phyloP scores from a whole-genome alignment of 2,329 filamentous ascomycete species.

The Xylaria sp. region DNA sequence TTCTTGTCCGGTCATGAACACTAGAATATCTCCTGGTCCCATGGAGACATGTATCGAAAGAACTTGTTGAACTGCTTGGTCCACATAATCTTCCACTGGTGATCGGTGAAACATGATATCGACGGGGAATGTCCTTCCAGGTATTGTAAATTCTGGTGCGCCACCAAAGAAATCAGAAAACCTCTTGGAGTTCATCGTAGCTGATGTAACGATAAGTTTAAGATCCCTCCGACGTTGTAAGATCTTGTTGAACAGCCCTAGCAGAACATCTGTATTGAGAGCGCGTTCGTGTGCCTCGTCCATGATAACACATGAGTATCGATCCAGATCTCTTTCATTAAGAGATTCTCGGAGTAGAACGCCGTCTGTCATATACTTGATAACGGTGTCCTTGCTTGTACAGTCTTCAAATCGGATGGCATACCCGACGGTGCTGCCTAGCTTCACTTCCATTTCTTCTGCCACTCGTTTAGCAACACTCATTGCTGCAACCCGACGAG shows the following conservation, averaged over 20 bases:
- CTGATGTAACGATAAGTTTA: constrained; percentile 96
- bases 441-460: constrained; percentile 95
- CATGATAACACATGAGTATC: constrained; percentile 99
- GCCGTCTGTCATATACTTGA: constrained; percentile 99
- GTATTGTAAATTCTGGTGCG: constrained; percentile 95
- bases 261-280: constrained; percentile 94
- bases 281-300: constrained; percentile 98
- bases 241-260: constrained; percentile 98
- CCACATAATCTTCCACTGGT: constrained; percentile 97
- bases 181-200: constrained; percentile 97
- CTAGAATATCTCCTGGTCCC: constrained; percentile 89
- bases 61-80: constrained; percentile 95
- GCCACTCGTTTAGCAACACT: constrained; percentile 98
- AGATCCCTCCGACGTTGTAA: constrained; percentile 87
- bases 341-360: constrained; percentile 92
- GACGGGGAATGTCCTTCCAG: constrained; percentile 94
- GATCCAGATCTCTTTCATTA: constrained; percentile 90
- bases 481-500: constrained; percentile 96
- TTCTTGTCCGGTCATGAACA: constrained; percentile 99
- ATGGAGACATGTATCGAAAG: constrained; percentile 96
- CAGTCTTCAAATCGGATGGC: constrained; percentile 99
- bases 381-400: constrained; percentile 92
- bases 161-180: constrained; percentile 97
- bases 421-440: constrained; percentile 91
- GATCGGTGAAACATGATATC: constrained; percentile 96